Evolutionary conservation across 768 basidiomycete species (phyloP), one percentile per base, ranked within the genome.

Genomic region (Ephemerocybe angulata): DNA sequence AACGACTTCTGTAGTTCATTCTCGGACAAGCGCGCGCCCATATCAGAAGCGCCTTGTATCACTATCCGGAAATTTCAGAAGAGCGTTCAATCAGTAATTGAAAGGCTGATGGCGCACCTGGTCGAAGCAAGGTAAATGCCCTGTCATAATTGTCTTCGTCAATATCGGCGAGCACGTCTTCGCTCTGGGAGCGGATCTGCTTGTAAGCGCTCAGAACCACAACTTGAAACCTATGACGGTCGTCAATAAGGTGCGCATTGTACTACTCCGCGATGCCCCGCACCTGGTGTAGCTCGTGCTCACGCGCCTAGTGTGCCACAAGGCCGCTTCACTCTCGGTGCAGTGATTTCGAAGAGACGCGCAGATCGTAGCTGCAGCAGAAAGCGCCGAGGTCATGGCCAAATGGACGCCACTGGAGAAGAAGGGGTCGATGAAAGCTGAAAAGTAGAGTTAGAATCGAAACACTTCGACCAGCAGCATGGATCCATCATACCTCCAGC

Each of bases 21-120:
- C 67, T 88, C 88, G 2, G 86, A 88, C 30, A 90, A 76, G 15
- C 78, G 81, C 29, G 74, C 71, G 13, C 88, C 89, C 79, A 90
- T 83, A 57, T 91, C 89, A 0, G 84, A 84, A 41, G 84, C 85
- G 5, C 89, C 89, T 67, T 90, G 89, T 33, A 90, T 90, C 27
- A 91, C 89, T 90, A 55, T 1, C 28, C 19, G 31, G 27, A 40
- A 25, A 42, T 47, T 27, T n/a, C n/a, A 53, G 57, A 35, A 55
- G 30, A 24, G 15, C 11, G 28, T 25, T 37, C 7, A 43, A 19
- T 30, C 47, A 6, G 17, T n/a, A n/a, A 40, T n/a, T 21, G n/a
- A 1, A 12, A 46, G 12, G 11, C 31, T 13, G 8, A 38, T 12
- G 59, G 7, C 76, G 50, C 44, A 85, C 85, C 78, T 52, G 86